Evolutionary conservation across 257 asterid species (phyloP).

Genomic region (Vinca minor): DNA sequence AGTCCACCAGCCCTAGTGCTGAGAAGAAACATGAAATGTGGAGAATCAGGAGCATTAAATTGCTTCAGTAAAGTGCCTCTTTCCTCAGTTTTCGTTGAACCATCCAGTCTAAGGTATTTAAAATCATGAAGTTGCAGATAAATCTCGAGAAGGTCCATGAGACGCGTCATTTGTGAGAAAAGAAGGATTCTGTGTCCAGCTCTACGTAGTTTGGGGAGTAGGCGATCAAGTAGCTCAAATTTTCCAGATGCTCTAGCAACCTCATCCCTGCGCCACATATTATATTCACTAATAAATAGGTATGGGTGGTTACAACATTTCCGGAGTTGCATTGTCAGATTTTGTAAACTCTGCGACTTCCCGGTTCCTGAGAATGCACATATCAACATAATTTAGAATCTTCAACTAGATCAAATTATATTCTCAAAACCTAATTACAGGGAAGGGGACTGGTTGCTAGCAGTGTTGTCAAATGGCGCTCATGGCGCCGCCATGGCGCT

Average conservation of each 20-base stretch:
- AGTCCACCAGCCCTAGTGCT: constrained; percentile 99
- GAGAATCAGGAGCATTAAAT: constrained; percentile 91
- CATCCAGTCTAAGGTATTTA: constrained; percentile 87
- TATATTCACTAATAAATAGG: constrained; percentile 55
- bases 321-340: constrained; percentile 87
- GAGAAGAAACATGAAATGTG: constrained; percentile 87
- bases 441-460: constrained; percentile 1
- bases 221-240: constrained; percentile 90
- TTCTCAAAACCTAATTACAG: background rate
- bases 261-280: constrained; percentile 60
- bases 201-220: constrained; percentile 82
- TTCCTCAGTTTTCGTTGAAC: constrained; percentile 86
- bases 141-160: constrained; percentile 90
- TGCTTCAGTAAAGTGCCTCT: constrained; percentile 65
- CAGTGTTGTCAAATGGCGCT: no score
- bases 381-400: constrained; percentile 9
- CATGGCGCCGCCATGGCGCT: no score
- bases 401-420: background rate
- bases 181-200: constrained; percentile 92
- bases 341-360: constrained; percentile 62
- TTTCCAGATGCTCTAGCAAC: constrained; percentile 84
- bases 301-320: constrained; percentile 98
- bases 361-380: constrained; percentile 61
- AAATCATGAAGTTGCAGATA: constrained; percentile 65
- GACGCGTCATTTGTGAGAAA: constrained; percentile 95